Conservation (phyloP, 73 alveolate species). For the Paramecium biaurelia region DNA sequence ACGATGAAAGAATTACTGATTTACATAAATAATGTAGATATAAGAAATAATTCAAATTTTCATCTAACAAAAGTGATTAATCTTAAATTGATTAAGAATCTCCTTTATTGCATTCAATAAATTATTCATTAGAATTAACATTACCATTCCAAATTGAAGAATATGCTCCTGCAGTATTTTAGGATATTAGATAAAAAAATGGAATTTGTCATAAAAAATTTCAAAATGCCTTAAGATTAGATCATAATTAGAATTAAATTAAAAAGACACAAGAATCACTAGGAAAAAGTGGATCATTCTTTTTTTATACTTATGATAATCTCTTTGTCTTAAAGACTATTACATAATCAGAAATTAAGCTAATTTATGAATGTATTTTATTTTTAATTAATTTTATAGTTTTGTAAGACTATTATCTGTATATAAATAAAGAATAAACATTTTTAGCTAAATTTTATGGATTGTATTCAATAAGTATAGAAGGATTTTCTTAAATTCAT, state of each 20-base stretch:
- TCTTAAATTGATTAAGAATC: background rate
- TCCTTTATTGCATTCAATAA: background rate
- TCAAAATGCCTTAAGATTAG: background rate
- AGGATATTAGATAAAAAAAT: background rate
- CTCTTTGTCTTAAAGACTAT: background rate
- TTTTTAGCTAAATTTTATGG: slow-evolving; percentile 8
- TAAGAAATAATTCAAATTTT: background rate
- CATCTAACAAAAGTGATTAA: background rate
- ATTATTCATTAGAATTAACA: background rate
- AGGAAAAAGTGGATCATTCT: slow-evolving; percentile 44
- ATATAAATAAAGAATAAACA: background rate
- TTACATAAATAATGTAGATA: background rate
- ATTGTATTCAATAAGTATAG: background rate
- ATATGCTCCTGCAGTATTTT: slow-evolving; percentile 21
- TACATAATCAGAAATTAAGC: background rate
- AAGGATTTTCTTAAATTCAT: slow-evolving; percentile 10
- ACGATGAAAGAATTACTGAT: background rate
- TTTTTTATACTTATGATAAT: slow-evolving; percentile 5
- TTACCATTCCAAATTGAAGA: background rate
- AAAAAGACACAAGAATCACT: slow-evolving; percentile 28
- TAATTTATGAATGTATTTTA: background rate
- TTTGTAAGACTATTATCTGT: background rate
- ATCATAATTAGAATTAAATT: background rate
- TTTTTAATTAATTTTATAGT: background rate
- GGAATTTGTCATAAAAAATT: background rate